Evolutionary conservation across 2,329 filamentous ascomycete species (phyloP), one percentile per base, ranked within the genome.

Genomic region (Alternaria arborescens): DNA sequence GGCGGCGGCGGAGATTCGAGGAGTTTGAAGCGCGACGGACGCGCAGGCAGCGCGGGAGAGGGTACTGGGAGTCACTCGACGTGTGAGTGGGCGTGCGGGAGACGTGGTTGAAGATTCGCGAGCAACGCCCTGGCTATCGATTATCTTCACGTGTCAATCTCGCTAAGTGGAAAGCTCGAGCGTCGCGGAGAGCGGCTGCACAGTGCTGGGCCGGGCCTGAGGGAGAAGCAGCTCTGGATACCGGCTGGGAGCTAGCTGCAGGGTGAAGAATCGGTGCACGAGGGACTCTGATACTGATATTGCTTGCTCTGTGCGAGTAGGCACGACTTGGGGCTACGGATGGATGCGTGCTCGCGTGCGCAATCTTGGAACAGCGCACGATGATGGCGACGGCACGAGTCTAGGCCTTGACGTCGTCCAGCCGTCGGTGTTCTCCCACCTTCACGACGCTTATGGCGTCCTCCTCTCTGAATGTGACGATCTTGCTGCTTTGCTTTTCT

Each of bases 111-210:
- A 62, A 55, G 57, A 60, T 52, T 44, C 32, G 59, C 40, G 59
- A 61, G 61, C 52, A 55, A 59, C 18, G 43, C 36, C 52, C 24
- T 48, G 56, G 52, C 43, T 59, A 59, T 50, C 48, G 54, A 59
- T 64, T 72, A 69, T 76, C 68, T 77, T 75, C 75, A 77, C 75
- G 74, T 77, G 75, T 67, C 62, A 70, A 69, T 52, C 50, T 60
- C 58, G 58, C 58, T 42, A 52, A 52, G 16, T 24, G 30, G 14
- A 12, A 43, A 28, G 56, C 56, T 54, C 44, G 55, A 55, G 59
- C 59, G 48, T 58, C 41, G 60, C 51, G 50, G 55, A 51, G 42
- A 38, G 47, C 50, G 51, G 41, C 40, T 58, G 38, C 52, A 50
- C 46, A 36, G 46, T n/a, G 57, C 47, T 46, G 56, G 47, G 47